These are phyloP conservation scores for Fusarium subtropicale DNA, from an alignment of 2,329 filamentous ascomycete genomes.

Conservation along the genomic window DNA sequence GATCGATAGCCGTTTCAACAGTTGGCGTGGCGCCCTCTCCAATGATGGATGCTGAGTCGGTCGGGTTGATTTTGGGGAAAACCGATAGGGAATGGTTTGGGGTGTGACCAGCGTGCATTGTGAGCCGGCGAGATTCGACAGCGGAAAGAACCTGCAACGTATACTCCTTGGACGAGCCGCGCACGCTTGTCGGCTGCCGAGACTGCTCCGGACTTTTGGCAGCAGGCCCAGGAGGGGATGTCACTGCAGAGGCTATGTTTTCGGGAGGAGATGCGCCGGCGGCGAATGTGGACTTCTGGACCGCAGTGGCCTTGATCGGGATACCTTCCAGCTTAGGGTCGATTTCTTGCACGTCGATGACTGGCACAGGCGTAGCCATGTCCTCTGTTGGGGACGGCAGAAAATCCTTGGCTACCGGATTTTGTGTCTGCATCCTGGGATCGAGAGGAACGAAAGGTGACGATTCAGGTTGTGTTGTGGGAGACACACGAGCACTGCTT, in stretches of 20 bases:
- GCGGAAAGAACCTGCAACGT: slow-evolving; percentile 61
- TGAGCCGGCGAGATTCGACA: slow-evolving; percentile 64
- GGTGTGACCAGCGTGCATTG: slow-evolving; percentile 72
- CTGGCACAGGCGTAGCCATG: slow-evolving; percentile 53
- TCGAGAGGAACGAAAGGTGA: slow-evolving; percentile 57
- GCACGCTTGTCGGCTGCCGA: slow-evolving; percentile 19
- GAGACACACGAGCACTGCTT: slow-evolving; percentile 51
- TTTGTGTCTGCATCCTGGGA: slow-evolving; percentile 58
- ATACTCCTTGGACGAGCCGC: slow-evolving; percentile 54
- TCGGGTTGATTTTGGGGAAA: slow-evolving; percentile 59
- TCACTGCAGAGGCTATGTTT: slow-evolving; percentile 49
- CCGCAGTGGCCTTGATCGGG: slow-evolving; percentile 64
- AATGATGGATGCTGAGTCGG: slow-evolving; percentile 48
- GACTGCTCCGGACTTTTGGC: slow-evolving; percentile 29
- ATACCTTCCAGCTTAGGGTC: slow-evolving; percentile 71
- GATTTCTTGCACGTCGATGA: slow-evolving; percentile 69
- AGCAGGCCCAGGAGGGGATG: slow-evolving; percentile 45
- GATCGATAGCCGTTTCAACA: slow-evolving; percentile 33
- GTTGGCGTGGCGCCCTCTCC: slow-evolving; percentile 49
- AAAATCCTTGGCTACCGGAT: slow-evolving; percentile 53
- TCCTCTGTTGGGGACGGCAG: slow-evolving; percentile 50
- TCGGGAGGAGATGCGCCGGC: slow-evolving; percentile 46
- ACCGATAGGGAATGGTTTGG: slow-evolving; percentile 69
- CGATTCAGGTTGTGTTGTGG: slow-evolving; percentile 51
- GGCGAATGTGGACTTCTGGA: slow-evolving; percentile 65